Evolutionary conservation across 2,329 filamentous ascomycete genomes (phyloP).

Genomic region (Apiospora kogelbergensis): DNA sequence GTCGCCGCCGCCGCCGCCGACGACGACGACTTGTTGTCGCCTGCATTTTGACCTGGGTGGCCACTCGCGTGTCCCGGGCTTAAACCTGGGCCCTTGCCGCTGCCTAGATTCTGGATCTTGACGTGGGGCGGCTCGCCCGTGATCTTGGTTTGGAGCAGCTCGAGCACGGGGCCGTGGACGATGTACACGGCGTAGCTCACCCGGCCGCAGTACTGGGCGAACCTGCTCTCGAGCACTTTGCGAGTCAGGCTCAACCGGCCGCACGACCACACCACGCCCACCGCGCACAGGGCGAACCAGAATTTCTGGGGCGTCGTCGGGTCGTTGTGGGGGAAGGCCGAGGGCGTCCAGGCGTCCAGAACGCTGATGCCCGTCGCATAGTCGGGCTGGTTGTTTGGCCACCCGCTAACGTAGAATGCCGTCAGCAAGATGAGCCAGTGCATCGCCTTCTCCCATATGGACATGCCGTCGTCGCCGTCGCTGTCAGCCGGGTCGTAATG

Average conservation of each 20-base stretch:
- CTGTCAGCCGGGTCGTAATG: constrained; percentile 9
- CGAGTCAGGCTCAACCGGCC: constrained; percentile 36
- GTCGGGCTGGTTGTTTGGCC: constrained; percentile 37
- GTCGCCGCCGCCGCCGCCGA: neutral
- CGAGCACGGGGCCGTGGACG: constrained; percentile 50
- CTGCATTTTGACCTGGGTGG: neutral
- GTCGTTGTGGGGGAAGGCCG: constrained; percentile 31
- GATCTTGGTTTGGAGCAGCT: constrained; percentile 32
- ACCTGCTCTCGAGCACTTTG: constrained; percentile 42
- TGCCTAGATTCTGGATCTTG: constrained; percentile 18
- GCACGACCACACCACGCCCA: constrained; percentile 37
- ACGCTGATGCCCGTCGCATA: constrained; percentile 33
- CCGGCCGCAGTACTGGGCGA: constrained; percentile 54
- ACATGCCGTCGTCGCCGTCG: neutral
- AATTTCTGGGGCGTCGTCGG: constrained; percentile 35
- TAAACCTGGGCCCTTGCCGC: neutral
- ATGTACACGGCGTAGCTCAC: constrained; percentile 58
- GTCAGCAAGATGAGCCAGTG: constrained; percentile 28
- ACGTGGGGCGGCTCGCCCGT: constrained; percentile 25
- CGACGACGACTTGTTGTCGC: neutral
- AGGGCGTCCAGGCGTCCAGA: constrained; percentile 32
- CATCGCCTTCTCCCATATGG: constrained; percentile 16
- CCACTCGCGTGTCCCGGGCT: no score
- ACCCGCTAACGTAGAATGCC: constrained; percentile 38
- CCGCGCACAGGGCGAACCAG: constrained; percentile 36